A percentile compares a stretch with the other conserved stretches of the same genome.
These are phyloP conservation scores for Periconia macrospinosa DNA, from an alignment of 2,329 filamentous ascomycete genomes.

Conservation along the genomic window DNA sequence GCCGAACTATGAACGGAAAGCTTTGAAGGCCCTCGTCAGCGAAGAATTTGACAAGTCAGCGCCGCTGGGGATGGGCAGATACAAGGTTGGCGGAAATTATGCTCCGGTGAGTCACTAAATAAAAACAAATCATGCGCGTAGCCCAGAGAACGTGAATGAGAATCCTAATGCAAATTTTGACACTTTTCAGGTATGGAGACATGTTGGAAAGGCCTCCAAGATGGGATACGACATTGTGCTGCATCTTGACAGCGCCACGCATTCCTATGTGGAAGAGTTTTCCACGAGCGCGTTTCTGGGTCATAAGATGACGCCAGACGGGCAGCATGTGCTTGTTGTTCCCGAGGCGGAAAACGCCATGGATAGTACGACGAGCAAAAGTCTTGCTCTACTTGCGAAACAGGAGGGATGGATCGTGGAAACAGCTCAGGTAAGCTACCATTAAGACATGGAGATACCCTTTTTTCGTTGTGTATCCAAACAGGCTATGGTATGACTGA, in stretches of 20 bases:
- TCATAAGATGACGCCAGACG: slow-evolving; percentile 43
- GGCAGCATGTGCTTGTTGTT: slow-evolving; percentile 74
- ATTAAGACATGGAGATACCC: background rate
- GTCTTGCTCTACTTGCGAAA: slow-evolving; percentile 72
- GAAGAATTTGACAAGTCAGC: slow-evolving; percentile 93
- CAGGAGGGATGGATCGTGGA: slow-evolving; percentile 85
- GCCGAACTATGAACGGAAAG: slow-evolving; percentile 87
- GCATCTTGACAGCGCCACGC: slow-evolving; percentile 82
- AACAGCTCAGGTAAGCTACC: slow-evolving; percentile 62
- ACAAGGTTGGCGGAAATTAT: slow-evolving; percentile 94
- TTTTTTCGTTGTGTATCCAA: background rate
- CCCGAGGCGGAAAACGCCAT: slow-evolving; percentile 88
- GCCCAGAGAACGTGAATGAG: no score
- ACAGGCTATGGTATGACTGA: background rate
- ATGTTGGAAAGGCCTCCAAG: slow-evolving; percentile 61
- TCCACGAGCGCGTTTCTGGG: slow-evolving; percentile 85
- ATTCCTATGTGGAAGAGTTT: slow-evolving; percentile 91
- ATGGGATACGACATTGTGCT: slow-evolving; percentile 92
- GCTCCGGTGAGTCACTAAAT: slow-evolving; percentile 76
- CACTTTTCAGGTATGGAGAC: no score
- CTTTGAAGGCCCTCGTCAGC: slow-evolving; percentile 83
- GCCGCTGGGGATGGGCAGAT: slow-evolving; percentile 82
- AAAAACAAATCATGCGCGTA: slow-evolving; percentile 62
- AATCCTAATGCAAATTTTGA: no score
- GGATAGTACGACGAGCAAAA: slow-evolving; percentile 81